phyloP scores from a whole-genome alignment of 108 stramenopile genomes.

The Fistulifera pelliculosa region DNA sequence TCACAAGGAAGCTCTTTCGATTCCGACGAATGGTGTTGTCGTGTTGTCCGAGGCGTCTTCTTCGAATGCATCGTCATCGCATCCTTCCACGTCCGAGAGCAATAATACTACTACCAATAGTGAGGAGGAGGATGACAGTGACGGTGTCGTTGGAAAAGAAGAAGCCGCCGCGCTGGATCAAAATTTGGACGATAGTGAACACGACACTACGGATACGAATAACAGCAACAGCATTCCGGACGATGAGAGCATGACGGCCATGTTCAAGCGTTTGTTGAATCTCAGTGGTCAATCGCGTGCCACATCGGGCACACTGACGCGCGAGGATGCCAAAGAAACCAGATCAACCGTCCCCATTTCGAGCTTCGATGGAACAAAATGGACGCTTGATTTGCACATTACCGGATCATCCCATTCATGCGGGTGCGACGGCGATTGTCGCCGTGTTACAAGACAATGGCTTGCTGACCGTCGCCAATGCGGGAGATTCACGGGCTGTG shows the following conservation, averaged over 20 bases:
- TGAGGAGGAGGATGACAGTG: conserved; percentile 32
- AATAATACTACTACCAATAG: background rate
- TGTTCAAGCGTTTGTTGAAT: conserved; percentile 13
- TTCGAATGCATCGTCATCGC: too few species aligned
- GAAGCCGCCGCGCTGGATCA: conserved; percentile 30
- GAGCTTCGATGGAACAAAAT: conserved; percentile 25
- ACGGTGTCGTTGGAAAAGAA: conserved; percentile 28
- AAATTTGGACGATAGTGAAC: conserved; percentile 17
- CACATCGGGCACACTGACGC: background rate
- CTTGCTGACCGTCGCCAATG: conserved; percentile 80
- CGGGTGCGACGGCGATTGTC: conserved; percentile 91
- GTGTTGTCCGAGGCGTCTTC: too few species aligned
- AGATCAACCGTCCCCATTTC: background rate
- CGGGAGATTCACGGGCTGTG: conserved; percentile 87
- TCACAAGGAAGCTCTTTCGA: conserved; percentile 13
- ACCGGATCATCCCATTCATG: conserved; percentile 89
- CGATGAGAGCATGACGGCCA: conserved; percentile 7
- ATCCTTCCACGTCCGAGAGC: too few species aligned
- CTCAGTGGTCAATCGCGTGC: conserved; percentile 5
- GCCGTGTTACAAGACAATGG: conserved; percentile 69
- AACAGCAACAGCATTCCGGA: background rate
- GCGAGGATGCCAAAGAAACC: background rate
- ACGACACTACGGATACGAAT: conserved; percentile 2
- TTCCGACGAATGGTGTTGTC: conserved; percentile 3
- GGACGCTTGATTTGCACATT: conserved; percentile 68